These are phyloP conservation scores for Ascoidea asiatica DNA, from an alignment of 805 yeast genomes.

Conservation along the genomic window DNA sequence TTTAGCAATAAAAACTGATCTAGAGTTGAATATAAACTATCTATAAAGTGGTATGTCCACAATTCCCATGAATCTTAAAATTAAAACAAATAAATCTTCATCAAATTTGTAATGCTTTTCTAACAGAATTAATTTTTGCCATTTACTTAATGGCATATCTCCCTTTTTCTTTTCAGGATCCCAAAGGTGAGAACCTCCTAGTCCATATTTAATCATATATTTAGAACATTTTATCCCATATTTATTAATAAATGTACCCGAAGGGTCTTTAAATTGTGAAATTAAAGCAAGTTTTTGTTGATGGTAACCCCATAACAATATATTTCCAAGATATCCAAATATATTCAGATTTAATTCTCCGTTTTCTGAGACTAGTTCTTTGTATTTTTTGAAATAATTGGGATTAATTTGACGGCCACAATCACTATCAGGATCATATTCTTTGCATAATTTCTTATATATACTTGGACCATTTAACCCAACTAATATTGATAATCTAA, in stretches of 20 bases:
- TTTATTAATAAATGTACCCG: background rate
- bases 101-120: background rate
- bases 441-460: background rate
- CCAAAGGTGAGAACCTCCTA: background rate
- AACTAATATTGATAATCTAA: background rate
- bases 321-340: background rate
- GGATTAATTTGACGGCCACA: no score
- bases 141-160: background rate
- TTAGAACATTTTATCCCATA: background rate
- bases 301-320: background rate
- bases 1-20: no score
- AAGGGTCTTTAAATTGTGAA: background rate
- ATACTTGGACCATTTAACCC: background rate
- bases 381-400: no score
- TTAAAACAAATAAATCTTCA: background rate
- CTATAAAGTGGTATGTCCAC: background rate
- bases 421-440: background rate
- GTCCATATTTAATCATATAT: background rate
- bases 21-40: no score
- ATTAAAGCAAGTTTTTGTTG: background rate
- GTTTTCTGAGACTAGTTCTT: background rate
- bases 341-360: background rate
- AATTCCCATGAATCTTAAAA: background rate
- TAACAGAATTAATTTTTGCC: background rate
- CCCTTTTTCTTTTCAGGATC: background rate